Evolutionary conservation across 768 basidiomycete species (phyloP).

Genomic region (Leccinum longicurvipes): DNA sequence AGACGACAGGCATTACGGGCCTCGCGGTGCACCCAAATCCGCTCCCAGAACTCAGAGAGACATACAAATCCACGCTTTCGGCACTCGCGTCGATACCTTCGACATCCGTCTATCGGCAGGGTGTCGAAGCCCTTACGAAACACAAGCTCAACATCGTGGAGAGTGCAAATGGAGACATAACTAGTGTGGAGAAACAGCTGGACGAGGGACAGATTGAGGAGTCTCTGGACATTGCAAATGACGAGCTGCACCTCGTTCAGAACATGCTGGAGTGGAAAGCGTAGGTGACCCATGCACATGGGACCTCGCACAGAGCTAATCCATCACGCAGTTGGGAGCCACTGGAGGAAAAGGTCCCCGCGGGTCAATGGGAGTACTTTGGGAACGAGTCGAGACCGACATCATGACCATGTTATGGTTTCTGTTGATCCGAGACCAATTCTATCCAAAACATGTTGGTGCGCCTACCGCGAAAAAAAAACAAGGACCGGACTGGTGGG

Average conservation of each 20-base stretch:
- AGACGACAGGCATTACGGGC: conserved; percentile 84
- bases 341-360: conserved; percentile 73
- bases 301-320: conserved; percentile 5
- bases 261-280: conserved; percentile 96
- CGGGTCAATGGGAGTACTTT: conserved; percentile 87
- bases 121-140: conserved; percentile 79
- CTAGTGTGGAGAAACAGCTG: conserved; percentile 66
- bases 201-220: conserved; percentile 88
- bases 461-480: conserved; percentile 1
- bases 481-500: conserved; percentile 1
- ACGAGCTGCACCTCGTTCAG: conserved; percentile 70
- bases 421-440: not conserved
- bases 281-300: conserved; percentile 49
- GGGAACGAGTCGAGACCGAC: conserved; percentile 49
- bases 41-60: conserved; percentile 69
- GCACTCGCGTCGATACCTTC: conserved; percentile 68
- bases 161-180: conserved; percentile 61
- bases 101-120: conserved; percentile 86
- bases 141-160: conserved; percentile 75
- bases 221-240: conserved; percentile 74
- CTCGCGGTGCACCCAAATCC: conserved; percentile 82
- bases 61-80: conserved; percentile 76
- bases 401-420: conserved; percentile 26
- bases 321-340: conserved; percentile 75
- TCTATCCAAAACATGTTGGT: conserved; percentile 5